Base-by-base conservation (phyloP, 176 grass and related monocot species). In the Musa schizocarpa region DNA sequence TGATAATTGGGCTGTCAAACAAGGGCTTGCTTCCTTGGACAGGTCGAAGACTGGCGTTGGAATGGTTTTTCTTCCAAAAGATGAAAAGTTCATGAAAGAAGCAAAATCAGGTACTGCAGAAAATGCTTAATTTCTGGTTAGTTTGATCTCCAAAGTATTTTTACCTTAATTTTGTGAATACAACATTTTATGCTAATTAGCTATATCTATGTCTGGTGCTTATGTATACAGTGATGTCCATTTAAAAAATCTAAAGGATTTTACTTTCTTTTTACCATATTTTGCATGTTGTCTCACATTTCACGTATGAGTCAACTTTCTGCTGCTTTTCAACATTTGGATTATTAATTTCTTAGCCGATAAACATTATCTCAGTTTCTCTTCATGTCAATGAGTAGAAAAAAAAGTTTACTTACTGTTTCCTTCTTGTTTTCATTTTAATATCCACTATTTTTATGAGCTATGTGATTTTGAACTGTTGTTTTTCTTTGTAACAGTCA, bases 41-140 rank as follows among this genome's bases (percentile, higher is more conserved):
- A 84, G 68, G 73, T 83, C 54, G 73, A 91, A 89, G 62, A 99
- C 96, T 23, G 96, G 96, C 34, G 91, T 99, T 34, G 96, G 96
- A 79, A 99, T 99, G 96, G 73, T 99, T 79, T 99, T 99, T 81
- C 88, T 99, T 68, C 96, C 96, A 52, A 80, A 87, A 81, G 83
- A 99, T 25, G 88, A 95, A 54, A 87, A 77, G 14, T 95, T 79
- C 0, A 74, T 79, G 66, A 80, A 55, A 62, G 86, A 94, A 77
- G 96, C 91, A 76, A 99, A 99, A 88, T 81, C 89, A 75, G 90
- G 96, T 99, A 91, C 7, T 16, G 13, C 43, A 23, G 34, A 65
- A 77, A 53, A 77, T 65, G 13, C 49, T 48, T 24, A 9, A 70
- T 51, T 67, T 50, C 16, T 70, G 12, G 0, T 70, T 68, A 34